Evolutionary conservation across 2,329 filamentous ascomycete species (phyloP), one percentile per base, ranked within the genome.

Genomic region (Microcyclospora pomicola): DNA sequence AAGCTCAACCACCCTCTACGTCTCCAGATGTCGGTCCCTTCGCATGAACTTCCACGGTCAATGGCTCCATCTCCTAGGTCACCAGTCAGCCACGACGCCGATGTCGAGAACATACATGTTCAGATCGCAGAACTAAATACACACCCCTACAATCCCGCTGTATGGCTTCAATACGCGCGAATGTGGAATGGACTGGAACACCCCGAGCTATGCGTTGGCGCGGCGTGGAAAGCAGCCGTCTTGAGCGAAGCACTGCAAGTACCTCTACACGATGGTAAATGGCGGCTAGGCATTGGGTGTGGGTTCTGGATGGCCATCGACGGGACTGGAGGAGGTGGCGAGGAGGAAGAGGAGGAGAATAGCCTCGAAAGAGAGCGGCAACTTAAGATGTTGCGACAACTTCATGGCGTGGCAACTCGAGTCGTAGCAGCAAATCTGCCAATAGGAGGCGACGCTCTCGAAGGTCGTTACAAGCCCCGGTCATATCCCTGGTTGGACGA

Each of bases 131-230:
- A 24, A 24, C 19, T 24, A 7, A 7, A 24, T 24, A 24, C 19
- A 3, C 37, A 45, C 24, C 49, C 54, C 6, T 56, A 56, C 42
- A 47, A 57, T 28, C 48, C 53, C 2, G 34, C 15, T 2, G 7
- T 13, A 3, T 57, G 54, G 54, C 37, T 49, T 2, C 10, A 15
- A 7, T 47, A 53, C 10, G 43, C 44, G 6, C 13, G 40, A 6
- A 49, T 42, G 2, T 37, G 54, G 5, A 31, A 19, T 10, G 9
- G 31, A 1, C 27, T 55, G 15, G 41, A 41, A 5, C 54, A 50
- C 31, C 52, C 54, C 2, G 54, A 57, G 34, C 45, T 56, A 4
- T 53, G 51, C 9, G 42, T 46, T 4, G 54, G 52, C 9, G 53
- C 55, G 36, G 47, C 47, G 0, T 37, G 42, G 15, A 56, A 54